Base-by-base conservation (phyloP, 768 basidiomycete species). In the Cyclocybe aegerita region DNA sequence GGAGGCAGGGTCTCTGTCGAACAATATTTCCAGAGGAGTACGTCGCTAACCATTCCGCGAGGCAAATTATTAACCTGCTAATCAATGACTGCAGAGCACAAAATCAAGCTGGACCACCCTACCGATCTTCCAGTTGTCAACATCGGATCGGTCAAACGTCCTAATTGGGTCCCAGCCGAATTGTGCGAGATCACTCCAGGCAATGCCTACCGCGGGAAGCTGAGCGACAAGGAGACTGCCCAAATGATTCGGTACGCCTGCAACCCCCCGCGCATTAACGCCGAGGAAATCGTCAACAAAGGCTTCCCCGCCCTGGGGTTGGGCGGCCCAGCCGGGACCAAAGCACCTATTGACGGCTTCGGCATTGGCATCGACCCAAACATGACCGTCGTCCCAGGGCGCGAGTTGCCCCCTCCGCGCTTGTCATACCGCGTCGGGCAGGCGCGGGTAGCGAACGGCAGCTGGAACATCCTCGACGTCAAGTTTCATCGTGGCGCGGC, bases 391-490 rank as follows among this genome's bases (percentile, higher is more conserved):
- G 64, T 90, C 3, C 88, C 88, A 1, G 84, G 65, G 2, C 80
- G 90, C 11, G 77, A 87, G 50, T 78, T 93, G 1, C 70, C 68
- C 0, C 67, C 85, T 0, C 91, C 91, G 0, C 52, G 54, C 1
- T 59, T 92, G 43, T 69, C 70, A 2, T 93, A 93, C 60, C 70
- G 65, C 34, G 65, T 56, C 4, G 82, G 80, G 1, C 64, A 59
- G 16, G 61, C 71, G 2, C 74, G 67, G 10, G 76, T 82, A 5
- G 68, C 59, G 33, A 79, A 85, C 31, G 91, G 84, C 0, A 78
- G 80, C 35, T 93, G 90, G 90, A 92, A 92, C 54, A 83, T 91
- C 46, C 62, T 85, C 32, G 74, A 85, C 16, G 83, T 87, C 47
- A 81, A 83, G 59, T 90, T 93, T 59, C 81, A 84, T 32, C 61